Percentiles rank a stretch among this genome's conserved stretches.
Evolutionary conservation across 129 eudicot genomes (phyloP).

Genomic region (Scalesia atractyloides): DNA sequence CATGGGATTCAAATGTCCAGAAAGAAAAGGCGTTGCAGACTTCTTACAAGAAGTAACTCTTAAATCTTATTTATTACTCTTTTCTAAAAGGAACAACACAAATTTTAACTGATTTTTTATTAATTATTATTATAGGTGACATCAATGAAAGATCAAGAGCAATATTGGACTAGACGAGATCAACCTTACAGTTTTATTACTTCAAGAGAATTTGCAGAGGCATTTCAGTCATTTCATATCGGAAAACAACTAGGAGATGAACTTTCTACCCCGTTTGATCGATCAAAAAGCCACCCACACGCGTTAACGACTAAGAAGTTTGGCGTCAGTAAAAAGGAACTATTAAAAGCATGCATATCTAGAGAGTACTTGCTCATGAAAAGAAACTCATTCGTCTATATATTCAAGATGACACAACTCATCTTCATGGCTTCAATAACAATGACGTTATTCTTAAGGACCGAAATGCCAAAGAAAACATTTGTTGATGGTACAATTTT

Average conservation of each 20-base stretch:
- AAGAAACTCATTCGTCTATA: constrained; percentile 82
- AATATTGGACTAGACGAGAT: constrained; percentile 61
- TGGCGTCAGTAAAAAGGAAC: constrained; percentile 76
- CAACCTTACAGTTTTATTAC: constrained; percentile 53
- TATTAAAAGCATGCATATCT: constrained; percentile 75
- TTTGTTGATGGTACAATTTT: constrained; percentile 58
- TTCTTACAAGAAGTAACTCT: constrained; percentile 68
- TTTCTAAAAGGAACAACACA: neutral
- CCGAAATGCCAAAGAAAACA: constrained; percentile 64
- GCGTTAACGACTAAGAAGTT: constrained; percentile 73
- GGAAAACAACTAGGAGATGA: constrained; percentile 76
- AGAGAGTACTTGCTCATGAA: constrained; percentile 87
- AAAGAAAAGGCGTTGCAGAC: constrained; percentile 80
- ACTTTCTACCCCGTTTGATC: constrained; percentile 79
- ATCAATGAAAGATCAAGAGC: constrained; percentile 78
- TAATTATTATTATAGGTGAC: constrained; percentile 53
- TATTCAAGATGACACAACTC: constrained; percentile 81
- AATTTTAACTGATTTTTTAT: constrained; percentile 11
- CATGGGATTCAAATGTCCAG: constrained; percentile 79
- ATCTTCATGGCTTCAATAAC: constrained; percentile 60
- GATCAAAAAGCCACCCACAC: constrained; percentile 78
- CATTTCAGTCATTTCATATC: constrained; percentile 83
- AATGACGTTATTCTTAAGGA: constrained; percentile 70
- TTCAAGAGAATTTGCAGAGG: constrained; percentile 76
- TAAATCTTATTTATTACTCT: neutral